Evolutionary conservation across 495 filamentous ascomycete species (phyloP).

Genomic region (Neurospora cerealis): DNA sequence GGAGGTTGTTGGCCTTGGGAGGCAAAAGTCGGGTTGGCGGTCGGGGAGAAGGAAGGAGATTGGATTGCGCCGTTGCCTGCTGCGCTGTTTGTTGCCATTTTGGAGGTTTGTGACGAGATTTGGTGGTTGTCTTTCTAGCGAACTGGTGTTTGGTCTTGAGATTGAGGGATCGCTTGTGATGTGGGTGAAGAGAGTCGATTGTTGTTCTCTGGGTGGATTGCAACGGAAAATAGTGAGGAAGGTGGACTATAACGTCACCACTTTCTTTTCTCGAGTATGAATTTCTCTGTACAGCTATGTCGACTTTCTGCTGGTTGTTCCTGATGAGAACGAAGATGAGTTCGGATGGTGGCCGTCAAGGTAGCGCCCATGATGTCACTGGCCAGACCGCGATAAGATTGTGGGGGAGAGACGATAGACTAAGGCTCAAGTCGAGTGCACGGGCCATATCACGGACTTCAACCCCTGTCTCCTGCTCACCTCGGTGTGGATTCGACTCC

Average conservation of each 20-base stretch:
- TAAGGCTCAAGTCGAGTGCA: background rate
- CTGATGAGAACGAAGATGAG: background rate
- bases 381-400: background rate
- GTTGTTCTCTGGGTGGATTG: background rate
- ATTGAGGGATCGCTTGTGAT: background rate
- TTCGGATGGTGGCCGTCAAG: background rate
- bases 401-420: background rate
- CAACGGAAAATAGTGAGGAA: too few relatives aligned
- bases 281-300: background rate
- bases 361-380: conserved; percentile 1
- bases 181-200: background rate
- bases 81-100: conserved; percentile 24
- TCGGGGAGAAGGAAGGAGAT: background rate
- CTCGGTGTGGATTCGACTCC: background rate
- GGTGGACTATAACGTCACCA: too few relatives aligned
- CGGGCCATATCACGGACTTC: background rate
- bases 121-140: background rate
- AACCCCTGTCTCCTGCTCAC: background rate
- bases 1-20: conserved; percentile 7
- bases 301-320: background rate
- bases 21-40: conserved; percentile 18
- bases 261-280: too few relatives aligned
- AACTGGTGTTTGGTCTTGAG: background rate
- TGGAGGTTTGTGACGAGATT: background rate
- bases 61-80: conserved; percentile 7